These are phyloP conservation scores for Amanita brunnescens DNA, from an alignment of 768 basidiomycete genomes.

Conservation along the genomic window DNA sequence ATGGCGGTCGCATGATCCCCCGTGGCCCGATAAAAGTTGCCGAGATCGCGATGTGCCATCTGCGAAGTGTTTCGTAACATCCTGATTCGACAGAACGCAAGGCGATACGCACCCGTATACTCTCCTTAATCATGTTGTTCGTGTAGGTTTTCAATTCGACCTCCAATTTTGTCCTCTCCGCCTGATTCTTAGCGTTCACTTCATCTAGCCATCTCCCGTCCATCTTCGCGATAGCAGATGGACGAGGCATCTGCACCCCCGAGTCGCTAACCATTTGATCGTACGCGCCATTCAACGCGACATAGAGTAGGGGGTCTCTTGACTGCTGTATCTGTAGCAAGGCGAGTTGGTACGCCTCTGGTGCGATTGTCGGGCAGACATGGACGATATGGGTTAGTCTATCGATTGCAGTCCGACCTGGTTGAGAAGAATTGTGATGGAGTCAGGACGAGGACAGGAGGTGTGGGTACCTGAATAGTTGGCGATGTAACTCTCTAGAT, in stretches of 20 bases:
- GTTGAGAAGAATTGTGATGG: not conserved
- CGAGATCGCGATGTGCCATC: slow-evolving; percentile 91
- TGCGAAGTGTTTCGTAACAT: slow-evolving; percentile 20
- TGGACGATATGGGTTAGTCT: slow-evolving; percentile 62
- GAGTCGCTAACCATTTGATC: slow-evolving; percentile 29
- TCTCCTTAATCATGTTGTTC: slow-evolving; percentile 98
- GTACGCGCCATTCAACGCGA: slow-evolving; percentile 43
- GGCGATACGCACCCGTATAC: slow-evolving; percentile 64
- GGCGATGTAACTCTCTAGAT: slow-evolving; percentile 72
- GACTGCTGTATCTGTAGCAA: slow-evolving; percentile 55
- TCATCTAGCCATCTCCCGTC: slow-evolving; percentile 74
- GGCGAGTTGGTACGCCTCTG: slow-evolving; percentile 63
- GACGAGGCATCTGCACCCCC: slow-evolving; percentile 14
- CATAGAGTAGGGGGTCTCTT: slow-evolving; percentile 59
- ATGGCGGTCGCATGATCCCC: slow-evolving; percentile 69
- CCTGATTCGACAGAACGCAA: not conserved
- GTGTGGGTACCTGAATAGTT: slow-evolving; percentile 56
- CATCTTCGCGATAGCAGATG: slow-evolving; percentile 30
- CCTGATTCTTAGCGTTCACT: slow-evolving; percentile 50
- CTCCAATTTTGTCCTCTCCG: slow-evolving; percentile 79
- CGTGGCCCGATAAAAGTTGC: slow-evolving; percentile 61
- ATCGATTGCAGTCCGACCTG: slow-evolving; percentile 72
- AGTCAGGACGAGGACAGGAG: not conserved
- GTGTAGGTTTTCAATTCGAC: slow-evolving; percentile 91
- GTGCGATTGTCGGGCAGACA: slow-evolving; percentile 58